phyloP scores from a whole-genome alignment of 1,139 yeast genomes.

The Geotrichum phurueaensis region DNA sequence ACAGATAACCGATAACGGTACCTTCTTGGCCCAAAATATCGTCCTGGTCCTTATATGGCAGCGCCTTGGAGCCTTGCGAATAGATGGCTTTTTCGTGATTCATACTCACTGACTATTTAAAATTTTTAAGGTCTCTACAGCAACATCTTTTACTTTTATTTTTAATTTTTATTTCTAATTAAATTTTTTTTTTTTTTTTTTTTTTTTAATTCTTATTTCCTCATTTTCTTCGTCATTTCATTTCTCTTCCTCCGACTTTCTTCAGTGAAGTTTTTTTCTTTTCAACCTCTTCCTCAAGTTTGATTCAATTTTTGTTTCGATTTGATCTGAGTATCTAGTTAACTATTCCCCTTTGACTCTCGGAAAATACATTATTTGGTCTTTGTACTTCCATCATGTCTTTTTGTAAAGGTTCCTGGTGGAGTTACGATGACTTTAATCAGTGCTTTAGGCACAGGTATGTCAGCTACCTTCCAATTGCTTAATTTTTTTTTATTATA shows the following conservation, averaged over 20 bases:
- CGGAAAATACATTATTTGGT: neutral
- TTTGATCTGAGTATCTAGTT: neutral
- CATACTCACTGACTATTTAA: neutral
- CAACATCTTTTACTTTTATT: neutral
- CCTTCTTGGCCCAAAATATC: neutral
- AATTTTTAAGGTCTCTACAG: neutral
- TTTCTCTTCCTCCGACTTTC: neutral
- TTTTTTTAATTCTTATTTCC: neutral
- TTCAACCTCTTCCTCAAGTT: neutral
- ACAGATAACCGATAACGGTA: neutral
- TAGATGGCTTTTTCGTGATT: neutral
- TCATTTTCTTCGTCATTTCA: neutral
- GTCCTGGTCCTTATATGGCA: neutral
- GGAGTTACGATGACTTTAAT: slow-evolving; percentile 30
- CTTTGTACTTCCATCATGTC: slow-evolving; percentile 7
- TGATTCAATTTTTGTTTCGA: neutral
- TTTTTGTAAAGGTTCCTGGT: slow-evolving; percentile 25
- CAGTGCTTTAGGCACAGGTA: slow-evolving; percentile 30
- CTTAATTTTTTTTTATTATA: neutral
- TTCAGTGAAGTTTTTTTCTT: neutral
- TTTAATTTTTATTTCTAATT: neutral
- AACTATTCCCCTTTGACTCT: neutral
- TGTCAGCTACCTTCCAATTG: slow-evolving; percentile 10
- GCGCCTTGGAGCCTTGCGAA: neutral
- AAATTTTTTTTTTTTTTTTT: neutral